A percentile compares a stretch with the other conserved stretches of the same genome.
Evolutionary conservation across 192 early-diverging fungal genomes (phyloP).

Genomic region (Geranomyces variabilis): DNA sequence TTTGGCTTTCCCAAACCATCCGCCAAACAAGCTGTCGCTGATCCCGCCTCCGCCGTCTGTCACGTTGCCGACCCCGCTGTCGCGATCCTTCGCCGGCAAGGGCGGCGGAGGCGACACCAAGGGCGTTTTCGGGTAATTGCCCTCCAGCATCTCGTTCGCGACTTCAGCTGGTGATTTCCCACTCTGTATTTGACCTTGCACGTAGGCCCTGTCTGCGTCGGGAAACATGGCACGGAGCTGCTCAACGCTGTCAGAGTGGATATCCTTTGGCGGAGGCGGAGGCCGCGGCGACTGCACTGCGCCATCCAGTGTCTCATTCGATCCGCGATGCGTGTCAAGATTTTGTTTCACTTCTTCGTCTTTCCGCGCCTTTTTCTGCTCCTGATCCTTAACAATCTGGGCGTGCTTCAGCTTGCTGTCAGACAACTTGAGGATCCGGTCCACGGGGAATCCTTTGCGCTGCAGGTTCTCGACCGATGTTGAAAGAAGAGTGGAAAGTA

Average conservation of each 20-base stretch:
- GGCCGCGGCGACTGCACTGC: too few species aligned
- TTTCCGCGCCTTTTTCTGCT: constrained; percentile 50
- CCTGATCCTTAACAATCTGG: constrained; percentile 35
- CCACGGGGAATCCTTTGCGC: constrained; percentile 75
- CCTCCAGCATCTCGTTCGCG: constrained; percentile 60
- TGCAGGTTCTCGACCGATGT: constrained; percentile 69
- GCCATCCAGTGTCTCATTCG: too few species aligned
- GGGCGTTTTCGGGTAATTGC: constrained; percentile 55
- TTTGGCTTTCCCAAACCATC: constrained; percentile 22
- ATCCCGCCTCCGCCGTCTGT: not conserved
- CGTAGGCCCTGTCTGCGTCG: constrained; percentile 60
- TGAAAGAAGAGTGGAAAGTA: constrained; percentile 74
- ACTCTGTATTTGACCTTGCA: constrained; percentile 55
- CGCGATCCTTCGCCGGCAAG: too few species aligned
- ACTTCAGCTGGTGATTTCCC: constrained; percentile 49
- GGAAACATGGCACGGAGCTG: constrained; percentile 64
- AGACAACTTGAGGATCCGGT: constrained; percentile 59
- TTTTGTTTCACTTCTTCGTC: constrained; percentile 22
- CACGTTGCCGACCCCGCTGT: not conserved
- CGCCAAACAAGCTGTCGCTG: constrained; percentile 6
- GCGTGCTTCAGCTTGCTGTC: constrained; percentile 41
- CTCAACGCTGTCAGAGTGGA: not conserved
- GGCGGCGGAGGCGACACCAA: too few species aligned
- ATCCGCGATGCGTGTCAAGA: too few species aligned
- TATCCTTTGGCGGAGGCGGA: too few species aligned